phyloP scores from a whole-genome alignment of 805 yeast species.

The Nakazawaea wyomingensis region DNA sequence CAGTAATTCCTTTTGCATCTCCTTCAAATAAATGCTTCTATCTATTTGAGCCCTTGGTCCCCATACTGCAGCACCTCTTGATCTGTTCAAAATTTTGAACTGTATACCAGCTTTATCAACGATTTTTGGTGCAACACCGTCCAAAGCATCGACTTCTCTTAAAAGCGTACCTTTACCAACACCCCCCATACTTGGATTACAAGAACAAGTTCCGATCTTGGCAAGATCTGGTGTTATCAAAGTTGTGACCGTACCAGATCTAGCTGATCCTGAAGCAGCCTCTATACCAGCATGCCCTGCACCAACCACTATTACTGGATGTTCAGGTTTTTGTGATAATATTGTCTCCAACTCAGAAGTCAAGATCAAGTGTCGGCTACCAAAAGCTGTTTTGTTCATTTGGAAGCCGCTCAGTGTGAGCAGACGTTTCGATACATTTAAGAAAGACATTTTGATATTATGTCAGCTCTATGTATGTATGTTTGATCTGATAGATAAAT shows the following conservation, averaged over 20 bases:
- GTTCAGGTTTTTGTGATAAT: conserved; percentile 26
- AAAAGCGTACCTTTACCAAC: conserved; percentile 94
- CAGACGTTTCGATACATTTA: background rate
- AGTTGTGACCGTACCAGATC: conserved; percentile 68
- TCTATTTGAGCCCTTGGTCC: conserved; percentile 98
- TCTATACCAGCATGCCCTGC: conserved; percentile 99
- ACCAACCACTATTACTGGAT: conserved; percentile 84
- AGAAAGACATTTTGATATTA: background rate
- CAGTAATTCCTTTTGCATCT: conserved; percentile 68
- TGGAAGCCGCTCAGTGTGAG: background rate
- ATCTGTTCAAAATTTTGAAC: conserved; percentile 76
- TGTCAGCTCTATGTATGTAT: no score
- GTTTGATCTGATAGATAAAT: no score
- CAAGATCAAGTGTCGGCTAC: conserved; percentile 19
- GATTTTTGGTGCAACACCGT: conserved; percentile 83
- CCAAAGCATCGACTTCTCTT: conserved; percentile 92
- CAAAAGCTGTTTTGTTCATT: background rate
- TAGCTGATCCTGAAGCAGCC: conserved; percentile 90
- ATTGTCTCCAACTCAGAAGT: conserved; percentile 31
- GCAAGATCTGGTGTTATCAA: conserved; percentile 70
- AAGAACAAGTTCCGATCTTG: conserved; percentile 90
- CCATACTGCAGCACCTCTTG: conserved; percentile 96
- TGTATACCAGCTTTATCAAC: conserved; percentile 93
- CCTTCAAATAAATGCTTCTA: conserved; percentile 65
- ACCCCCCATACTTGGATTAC: conserved; percentile 98